Evolutionary conservation across 2,329 filamentous ascomycete species (phyloP).

Genomic region (Lasiodiplodia gonubiensis): DNA sequence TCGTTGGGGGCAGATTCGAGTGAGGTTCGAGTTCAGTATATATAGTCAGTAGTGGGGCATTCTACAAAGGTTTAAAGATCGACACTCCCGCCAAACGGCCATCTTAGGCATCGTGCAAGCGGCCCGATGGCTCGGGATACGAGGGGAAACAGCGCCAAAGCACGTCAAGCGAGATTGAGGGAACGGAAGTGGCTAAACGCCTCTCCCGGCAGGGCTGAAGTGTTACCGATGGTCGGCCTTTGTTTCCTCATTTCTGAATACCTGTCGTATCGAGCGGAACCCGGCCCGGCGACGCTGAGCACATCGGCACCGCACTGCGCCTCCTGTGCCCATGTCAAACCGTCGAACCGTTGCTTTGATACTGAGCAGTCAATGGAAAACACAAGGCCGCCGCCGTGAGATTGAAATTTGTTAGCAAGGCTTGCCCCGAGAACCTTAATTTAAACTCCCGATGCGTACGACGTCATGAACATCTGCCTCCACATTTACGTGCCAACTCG

Average conservation of each 20-base stretch:
- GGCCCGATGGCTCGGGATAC: conserved; percentile 9
- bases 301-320: not conserved
- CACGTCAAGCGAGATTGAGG: conserved; percentile 10
- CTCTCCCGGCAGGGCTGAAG: conserved; percentile 12
- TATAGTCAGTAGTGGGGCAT: not conserved
- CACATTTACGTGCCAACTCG: not conserved
- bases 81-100: not conserved
- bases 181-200: conserved; percentile 20
- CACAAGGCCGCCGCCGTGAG: not conserved
- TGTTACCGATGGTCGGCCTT: not conserved
- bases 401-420: not conserved
- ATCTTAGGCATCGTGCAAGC: conserved; percentile 5
- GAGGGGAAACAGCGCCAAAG: not conserved
- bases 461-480: conserved; percentile 1
- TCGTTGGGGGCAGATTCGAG: not conserved
- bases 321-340: not conserved
- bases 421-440: not conserved
- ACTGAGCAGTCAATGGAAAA: not conserved
- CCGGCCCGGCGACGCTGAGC: not conserved
- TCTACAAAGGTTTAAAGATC: conserved; percentile 13
- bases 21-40: not conserved
- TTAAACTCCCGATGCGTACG: not conserved
- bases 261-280: not conserved
- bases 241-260: not conserved
- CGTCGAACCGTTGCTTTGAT: not conserved